These are phyloP conservation scores for Teratosphaeria zuluensis DNA, from an alignment of 2,329 filamentous ascomycete species.

Conservation along the genomic window DNA sequence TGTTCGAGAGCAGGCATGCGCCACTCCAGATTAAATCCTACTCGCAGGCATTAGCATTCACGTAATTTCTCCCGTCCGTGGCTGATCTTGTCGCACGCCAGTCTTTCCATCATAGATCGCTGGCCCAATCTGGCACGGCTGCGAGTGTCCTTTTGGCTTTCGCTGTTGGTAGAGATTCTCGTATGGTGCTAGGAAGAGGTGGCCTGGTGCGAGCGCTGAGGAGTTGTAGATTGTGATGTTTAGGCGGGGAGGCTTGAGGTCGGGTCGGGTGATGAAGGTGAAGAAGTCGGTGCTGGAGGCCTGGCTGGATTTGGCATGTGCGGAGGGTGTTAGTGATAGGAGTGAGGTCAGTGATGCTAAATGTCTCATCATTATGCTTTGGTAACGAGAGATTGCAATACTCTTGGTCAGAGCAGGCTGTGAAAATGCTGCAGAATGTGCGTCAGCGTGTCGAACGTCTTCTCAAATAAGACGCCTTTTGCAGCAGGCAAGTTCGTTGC, in stretches of 20 bases:
- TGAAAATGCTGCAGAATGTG: too few species aligned
- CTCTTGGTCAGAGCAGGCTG: too few species aligned
- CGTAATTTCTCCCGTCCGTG: too few species aligned
- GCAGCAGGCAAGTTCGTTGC: too few species aligned
- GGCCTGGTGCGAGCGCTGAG: background rate
- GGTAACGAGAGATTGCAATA: background rate
- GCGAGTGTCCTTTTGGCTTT: background rate
- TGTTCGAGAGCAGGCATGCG: background rate
- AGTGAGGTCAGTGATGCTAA: background rate
- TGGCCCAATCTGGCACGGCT: background rate
- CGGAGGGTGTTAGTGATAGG: background rate
- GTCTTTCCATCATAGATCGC: background rate
- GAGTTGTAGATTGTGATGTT: background rate
- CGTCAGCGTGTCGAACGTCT: too few species aligned
- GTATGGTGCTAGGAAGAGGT: slow-evolving; percentile 1
- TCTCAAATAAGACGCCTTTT: too few species aligned
- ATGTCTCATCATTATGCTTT: background rate
- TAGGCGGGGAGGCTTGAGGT: background rate
- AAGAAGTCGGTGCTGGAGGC: background rate
- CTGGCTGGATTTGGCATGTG: background rate
- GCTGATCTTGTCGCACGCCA: background rate
- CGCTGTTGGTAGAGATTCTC: background rate
- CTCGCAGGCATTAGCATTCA: background rate
- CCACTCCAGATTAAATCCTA: slow-evolving; percentile 2
- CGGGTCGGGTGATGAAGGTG: slow-evolving; percentile 1